phyloP scores from a whole-genome alignment of 169 alveolate genomes.

The Plasmodium chabaudi region DNA sequence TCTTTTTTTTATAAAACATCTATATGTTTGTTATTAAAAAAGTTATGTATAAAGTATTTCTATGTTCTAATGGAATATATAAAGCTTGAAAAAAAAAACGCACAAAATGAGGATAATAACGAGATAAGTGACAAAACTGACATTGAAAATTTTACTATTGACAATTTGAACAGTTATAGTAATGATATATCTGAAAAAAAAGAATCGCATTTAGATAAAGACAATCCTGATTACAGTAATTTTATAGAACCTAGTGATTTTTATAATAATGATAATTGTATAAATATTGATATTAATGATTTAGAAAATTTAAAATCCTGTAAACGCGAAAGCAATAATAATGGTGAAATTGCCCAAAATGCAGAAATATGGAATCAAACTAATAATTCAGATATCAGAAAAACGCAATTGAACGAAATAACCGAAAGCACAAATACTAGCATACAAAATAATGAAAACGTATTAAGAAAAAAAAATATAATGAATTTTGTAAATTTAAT shows the following conservation, averaged over 20 bases:
- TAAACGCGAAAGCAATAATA: too few species aligned
- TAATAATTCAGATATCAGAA: too few species aligned
- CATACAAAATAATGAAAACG: neutral
- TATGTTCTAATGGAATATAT: conserved; percentile 38
- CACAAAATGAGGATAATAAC: neutral
- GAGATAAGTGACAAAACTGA: neutral
- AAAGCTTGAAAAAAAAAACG: conserved; percentile 23
- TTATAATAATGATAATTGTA: too few species aligned
- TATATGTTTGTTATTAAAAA: conserved; percentile 55
- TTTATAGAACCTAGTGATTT: neutral
- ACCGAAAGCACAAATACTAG: too few species aligned
- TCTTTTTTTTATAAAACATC: conserved; percentile 72
- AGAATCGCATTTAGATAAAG: neutral
- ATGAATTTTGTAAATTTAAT: conserved; percentile 22
- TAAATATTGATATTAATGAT: too few species aligned
- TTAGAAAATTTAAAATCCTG: too few species aligned
- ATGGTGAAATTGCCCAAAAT: too few species aligned
- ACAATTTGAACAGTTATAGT: neutral
- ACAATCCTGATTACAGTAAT: neutral
- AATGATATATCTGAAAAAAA: neutral
- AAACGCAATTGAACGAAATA: too few species aligned
- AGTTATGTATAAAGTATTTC: conserved; percentile 29
- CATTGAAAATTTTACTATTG: neutral
- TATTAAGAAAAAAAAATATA: conserved; percentile 2
- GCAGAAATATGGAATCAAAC: too few species aligned